phyloP scores from a whole-genome alignment of 2,329 filamentous ascomycete genomes.

The Gaeumannomyces tritici region DNA sequence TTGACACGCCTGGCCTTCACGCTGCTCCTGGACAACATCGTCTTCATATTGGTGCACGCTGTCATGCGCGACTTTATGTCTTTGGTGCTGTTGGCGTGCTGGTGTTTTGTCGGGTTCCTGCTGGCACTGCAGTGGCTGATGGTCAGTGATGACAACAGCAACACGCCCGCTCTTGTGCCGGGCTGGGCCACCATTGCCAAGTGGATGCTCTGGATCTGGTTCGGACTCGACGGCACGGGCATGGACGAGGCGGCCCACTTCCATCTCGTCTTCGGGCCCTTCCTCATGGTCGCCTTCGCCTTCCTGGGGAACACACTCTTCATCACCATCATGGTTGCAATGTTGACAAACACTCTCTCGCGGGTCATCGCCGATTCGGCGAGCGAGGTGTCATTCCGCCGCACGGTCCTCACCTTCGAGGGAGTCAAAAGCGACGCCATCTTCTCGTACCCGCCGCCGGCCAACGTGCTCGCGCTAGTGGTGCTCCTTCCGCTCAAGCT shows the following conservation, averaged over 20 bases:
- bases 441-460: slow-evolving; percentile 60
- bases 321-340: slow-evolving; percentile 64
- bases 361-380: slow-evolving; percentile 60
- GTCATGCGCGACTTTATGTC: slow-evolving; percentile 85
- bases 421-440: slow-evolving; percentile 65
- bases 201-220: slow-evolving; percentile 94
- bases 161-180: background rate
- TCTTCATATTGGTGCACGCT: slow-evolving; percentile 69
- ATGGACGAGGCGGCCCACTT: slow-evolving; percentile 47
- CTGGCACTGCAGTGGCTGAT: slow-evolving; percentile 68
- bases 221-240: slow-evolving; percentile 67
- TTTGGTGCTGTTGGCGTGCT: slow-evolving; percentile 63
- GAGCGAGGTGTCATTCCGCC: slow-evolving; percentile 62
- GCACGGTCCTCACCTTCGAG: slow-evolving; percentile 63
- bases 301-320: slow-evolving; percentile 69
- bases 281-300: slow-evolving; percentile 62
- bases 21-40: slow-evolving; percentile 71
- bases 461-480: slow-evolving; percentile 57
- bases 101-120: slow-evolving; percentile 78
- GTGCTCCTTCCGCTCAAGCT: slow-evolving; percentile 58
- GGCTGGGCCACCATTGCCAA: slow-evolving; percentile 58
- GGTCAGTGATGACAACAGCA: slow-evolving; percentile 5
- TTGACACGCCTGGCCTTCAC: slow-evolving; percentile 76
- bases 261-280: slow-evolving; percentile 57
- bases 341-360: slow-evolving; percentile 63